Evolutionary conservation across 2,329 filamentous ascomycete genomes (phyloP).

Genomic region (Diaporthe vaccinii): DNA sequence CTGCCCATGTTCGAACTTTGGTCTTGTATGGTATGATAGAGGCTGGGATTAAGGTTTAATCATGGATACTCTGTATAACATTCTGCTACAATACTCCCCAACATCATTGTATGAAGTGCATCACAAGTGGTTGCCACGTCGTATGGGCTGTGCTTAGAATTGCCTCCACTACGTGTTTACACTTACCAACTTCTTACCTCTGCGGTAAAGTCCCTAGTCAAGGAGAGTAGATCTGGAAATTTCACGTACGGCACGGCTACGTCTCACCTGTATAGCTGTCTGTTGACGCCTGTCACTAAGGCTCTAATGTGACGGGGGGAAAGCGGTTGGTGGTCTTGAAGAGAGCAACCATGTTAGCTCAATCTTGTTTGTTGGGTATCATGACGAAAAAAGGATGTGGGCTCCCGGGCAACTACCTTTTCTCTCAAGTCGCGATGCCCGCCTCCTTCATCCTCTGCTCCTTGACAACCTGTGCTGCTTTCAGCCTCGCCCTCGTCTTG

Average conservation of each 20-base stretch:
- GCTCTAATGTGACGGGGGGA: not conserved
- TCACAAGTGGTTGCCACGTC: not conserved
- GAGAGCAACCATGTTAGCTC: constrained; percentile 2
- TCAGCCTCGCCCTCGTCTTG: constrained; percentile 66
- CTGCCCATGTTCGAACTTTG: not conserved
- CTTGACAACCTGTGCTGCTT: constrained; percentile 70
- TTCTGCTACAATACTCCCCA: not conserved
- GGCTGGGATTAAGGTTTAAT: no score
- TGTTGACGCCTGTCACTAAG: not conserved
- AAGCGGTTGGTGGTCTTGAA: not conserved
- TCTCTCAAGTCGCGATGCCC: constrained; percentile 53
- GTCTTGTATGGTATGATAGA: not conserved
- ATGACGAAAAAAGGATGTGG: constrained; percentile 36
- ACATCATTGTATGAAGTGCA: not conserved
- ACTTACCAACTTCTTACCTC: not conserved
- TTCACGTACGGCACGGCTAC: not conserved
- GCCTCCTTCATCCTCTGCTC: constrained; percentile 63
- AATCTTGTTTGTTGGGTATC: constrained; percentile 39
- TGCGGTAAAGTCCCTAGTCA: not conserved
- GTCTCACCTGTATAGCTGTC: not conserved
- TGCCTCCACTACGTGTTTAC: not conserved
- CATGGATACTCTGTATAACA: not conserved
- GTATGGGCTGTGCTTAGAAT: not conserved
- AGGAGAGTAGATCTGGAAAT: not conserved
- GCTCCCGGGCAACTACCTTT: not conserved